Evolutionary conservation across 2,329 filamentous ascomycete genomes (phyloP), one percentile per base, ranked within the genome.

Genomic region (Metarhizium sp.): DNA sequence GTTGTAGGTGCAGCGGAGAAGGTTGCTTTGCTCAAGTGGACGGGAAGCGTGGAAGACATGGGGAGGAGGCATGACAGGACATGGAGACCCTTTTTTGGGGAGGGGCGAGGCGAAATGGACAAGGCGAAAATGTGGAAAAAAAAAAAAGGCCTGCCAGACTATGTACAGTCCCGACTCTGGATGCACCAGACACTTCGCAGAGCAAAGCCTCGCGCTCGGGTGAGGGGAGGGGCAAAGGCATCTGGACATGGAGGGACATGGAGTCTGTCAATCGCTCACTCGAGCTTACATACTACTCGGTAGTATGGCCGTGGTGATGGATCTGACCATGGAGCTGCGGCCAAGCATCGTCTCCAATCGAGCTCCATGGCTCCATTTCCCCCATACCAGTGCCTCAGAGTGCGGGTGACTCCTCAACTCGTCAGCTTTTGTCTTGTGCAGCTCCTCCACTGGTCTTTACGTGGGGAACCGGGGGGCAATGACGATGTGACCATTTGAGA

Each of bases 1-100:
- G 50, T 48, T 49, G 49, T 40, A 43, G 54, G 49, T 52, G 50
- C 50, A 45, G 43, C 32, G 49, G 18, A 36, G 50, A 40, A 50
- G 29, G 14, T 20, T 10, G 42, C 42, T 20, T 20, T 11, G 42
- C n/a, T 10, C 42, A 20, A 45, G 42, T 45, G 42, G 42, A 45
- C 45, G 29, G 38, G 18, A 18, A 16, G 42, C 42, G 30, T 48
- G 45, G 45, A 30, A 14, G 45, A 18, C 43, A 46, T 46, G 43
- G 25, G 25, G 25, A 25, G 43, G 20, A 43, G n/a, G 16, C 40
- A n/a, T 16, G 40, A 16, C 25, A 34, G 32, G 32, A 34, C 32
- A 34, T 34, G 32, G 32, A 34, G 25, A 25, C 6, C 16, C 16
- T 18, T 43, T 16, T 16, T 43, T 43, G 10, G 6, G 6, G 43